Conservation (phyloP, 1,284 basidiomycete species). For the Microbotryum scabiosae region DNA sequence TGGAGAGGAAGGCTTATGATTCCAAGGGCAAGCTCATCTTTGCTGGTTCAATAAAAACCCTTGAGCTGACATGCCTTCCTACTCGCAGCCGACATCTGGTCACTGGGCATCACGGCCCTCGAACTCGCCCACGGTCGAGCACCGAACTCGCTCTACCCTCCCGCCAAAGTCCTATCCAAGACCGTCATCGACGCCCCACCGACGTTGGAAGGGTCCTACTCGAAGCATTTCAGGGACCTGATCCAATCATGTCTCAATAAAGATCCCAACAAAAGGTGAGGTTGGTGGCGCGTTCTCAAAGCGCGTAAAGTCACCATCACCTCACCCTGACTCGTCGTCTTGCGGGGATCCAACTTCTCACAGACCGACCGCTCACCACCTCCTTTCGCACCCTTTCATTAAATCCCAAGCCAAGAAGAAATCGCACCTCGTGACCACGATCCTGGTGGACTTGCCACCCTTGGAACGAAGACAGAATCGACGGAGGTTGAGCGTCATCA, state of each 20-base stretch:
- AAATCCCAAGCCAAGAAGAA: slow-evolving; percentile 61
- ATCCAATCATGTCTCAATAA: slow-evolving; percentile 72
- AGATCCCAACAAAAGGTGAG: slow-evolving; percentile 61
- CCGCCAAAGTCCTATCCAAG: slow-evolving; percentile 64
- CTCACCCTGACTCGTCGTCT: neutral
- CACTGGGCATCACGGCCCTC: slow-evolving; percentile 79
- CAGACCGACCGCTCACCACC: slow-evolving; percentile 64
- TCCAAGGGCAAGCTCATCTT: slow-evolving; percentile 45
- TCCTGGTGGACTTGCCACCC: slow-evolving; percentile 46
- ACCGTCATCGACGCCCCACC: slow-evolving; percentile 48
- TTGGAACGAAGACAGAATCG: slow-evolving; percentile 31
- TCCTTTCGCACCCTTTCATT: slow-evolving; percentile 74
- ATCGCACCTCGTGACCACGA: slow-evolving; percentile 59
- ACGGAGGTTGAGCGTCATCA: slow-evolving; percentile 6
- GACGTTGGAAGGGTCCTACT: slow-evolving; percentile 65
- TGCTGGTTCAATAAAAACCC: neutral
- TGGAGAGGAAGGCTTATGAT: slow-evolving; percentile 73
- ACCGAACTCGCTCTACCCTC: slow-evolving; percentile 64
- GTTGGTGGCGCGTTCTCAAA: neutral
- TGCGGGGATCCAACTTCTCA: neutral
- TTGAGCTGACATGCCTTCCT: neutral
- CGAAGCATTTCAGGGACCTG: slow-evolving; percentile 69
- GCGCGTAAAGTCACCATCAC: neutral
- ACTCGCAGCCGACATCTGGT: slow-evolving; percentile 70
- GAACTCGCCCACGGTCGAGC: slow-evolving; percentile 75